Evolutionary conservation across 805 yeast genomes (phyloP), one percentile per base, ranked within the genome.

Genomic region (Suhomyces sp.): DNA sequence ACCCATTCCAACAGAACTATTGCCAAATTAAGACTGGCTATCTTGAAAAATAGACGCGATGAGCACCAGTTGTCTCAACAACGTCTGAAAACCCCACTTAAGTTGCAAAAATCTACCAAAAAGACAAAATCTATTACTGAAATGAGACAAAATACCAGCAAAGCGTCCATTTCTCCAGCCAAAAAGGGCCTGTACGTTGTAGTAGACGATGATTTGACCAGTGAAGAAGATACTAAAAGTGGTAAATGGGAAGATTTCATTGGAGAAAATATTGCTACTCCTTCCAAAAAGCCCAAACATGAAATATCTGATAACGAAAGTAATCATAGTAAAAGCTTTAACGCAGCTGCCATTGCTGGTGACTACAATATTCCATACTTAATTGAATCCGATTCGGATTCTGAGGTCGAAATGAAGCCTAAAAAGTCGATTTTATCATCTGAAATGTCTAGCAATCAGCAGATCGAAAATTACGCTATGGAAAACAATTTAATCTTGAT

Each of bases 1-100:
- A 74, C 76, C 15, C 88, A 80, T 66, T 86, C 92, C 4, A 82
- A 85, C 59, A 75, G 78, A 54, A 79, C 83, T 2, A 83, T 87
- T 46, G 69, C 82, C n/a, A 84, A 79, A 58, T 73, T 87, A 55
- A 79, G 87, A 63, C 69, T 75, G 19, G 72, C 77, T 2, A 60
- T 82, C 8, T 62, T 79, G 53, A 82, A 80, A 61, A 65, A 70
- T 46, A 77, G 71, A 56, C 60, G 66, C 9, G 79, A 78, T 44
- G 75, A 74, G 48, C 58, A 49, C 59, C 61, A 29, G 50, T 54
- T 40, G 7, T 52, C 52, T 17, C 59, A 49, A 59, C 62, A 33
- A 51, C 54, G 40, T 7, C 53, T 52, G 37, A 53, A 46, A 43
- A 56, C 59, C 6, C 62, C 59, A 4, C 12, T 53, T 48, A 60